Base-by-base conservation (phyloP, 2,329 filamentous ascomycete genomes). In the Claviceps sp. region DNA sequence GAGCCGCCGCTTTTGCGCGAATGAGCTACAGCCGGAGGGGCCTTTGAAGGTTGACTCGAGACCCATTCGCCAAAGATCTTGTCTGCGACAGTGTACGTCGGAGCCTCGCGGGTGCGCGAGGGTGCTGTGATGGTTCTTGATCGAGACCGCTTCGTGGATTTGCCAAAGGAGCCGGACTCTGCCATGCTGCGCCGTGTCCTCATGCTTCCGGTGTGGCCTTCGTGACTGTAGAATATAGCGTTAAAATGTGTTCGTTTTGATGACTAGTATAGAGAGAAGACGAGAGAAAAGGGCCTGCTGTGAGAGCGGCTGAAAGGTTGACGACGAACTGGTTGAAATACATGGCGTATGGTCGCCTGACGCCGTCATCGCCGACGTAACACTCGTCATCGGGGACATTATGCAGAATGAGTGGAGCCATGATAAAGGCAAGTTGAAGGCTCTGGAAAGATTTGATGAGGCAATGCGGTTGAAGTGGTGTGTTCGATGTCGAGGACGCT, bases 311-410 rank as follows among this genome's bases (percentile, higher is more conserved):
- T 22, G 30, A 11, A 37, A 40, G 30, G 37, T 42, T 41, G 16
- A 48, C 40, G 26, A 53, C 75, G 54, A 73, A 83, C 80, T 80
- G 76, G 60, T 78, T 75, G 60, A 80, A 82, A 40, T 82, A 73
- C 74, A 84, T 80, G 56, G 80, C 81, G 62, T 83, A 85, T 2
- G 81, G 81, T 55, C 81, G 70, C 64, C 78, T 77, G 56, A 84
- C 64, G 55, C 81, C 81, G 66, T 84, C 81, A 50, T 82, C 78
- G 53, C 81, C 81, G 5, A 80, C 68, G 62, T 83, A 84, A 48
- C 81, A 76, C 62, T 84, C 81, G 49, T 84, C 81, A 57, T 84
- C 81, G 52, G 81, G 80, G 56, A 84, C 81, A 62, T 83, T 84
- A 63, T 85, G 81, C 38, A 85, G 70, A 61, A 84, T 83, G 53